Evolutionary conservation across 2,329 filamentous ascomycete genomes (phyloP), one percentile per base, ranked within the genome.

Genomic region (Pseudocercospora fijiensis): DNA sequence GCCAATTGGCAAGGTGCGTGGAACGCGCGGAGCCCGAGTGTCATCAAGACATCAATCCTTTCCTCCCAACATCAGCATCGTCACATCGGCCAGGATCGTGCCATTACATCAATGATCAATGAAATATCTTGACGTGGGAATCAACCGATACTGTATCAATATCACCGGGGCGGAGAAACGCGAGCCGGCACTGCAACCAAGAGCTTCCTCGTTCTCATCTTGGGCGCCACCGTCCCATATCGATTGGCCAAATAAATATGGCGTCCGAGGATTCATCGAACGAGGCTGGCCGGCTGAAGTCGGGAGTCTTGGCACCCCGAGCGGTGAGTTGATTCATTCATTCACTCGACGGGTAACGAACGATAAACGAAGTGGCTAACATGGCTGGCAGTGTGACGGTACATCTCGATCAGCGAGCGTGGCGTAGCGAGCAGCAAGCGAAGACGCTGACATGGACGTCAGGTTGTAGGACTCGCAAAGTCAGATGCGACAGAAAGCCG

Each of bases 401-500:
- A 41, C 13, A 6, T 4, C 33, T n/a, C n/a, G 16, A 18, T 18
- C n/a, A n/a, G n/a, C n/a, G n/a, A 41, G 9, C 16, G 26, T 47
- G 6, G n/a, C n/a, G 22, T 18, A 8, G 26, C 24, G 26, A 30
- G 16, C 22, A 53, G 22, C 10, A 27, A n/a, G 11, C 26, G 16
- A 28, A 30, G 24, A 4, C 13, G 49, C 49, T 53, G 26, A 53
- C 26, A 53, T 16, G 24, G 26, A n/a, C 24, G 2, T 18, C 16
- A 53, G 49, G 22, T 9, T 59, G 57, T 27, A n/a, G 57, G 5
- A 45, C 43, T 13, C 20, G 57, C 3, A 59, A 59, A n/a, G 45
- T 59, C 20, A 22, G 43, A 13, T 59, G 57, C 43, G 57, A 59
- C 24, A 45, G 57, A 20, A 49, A 59, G 41, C 41, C 57, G 10